Percentiles rank a stretch among this genome's conserved stretches.
Evolutionary conservation across 208 protist species (phyloP).

Genomic region (Wallacemonas sp.): DNA sequence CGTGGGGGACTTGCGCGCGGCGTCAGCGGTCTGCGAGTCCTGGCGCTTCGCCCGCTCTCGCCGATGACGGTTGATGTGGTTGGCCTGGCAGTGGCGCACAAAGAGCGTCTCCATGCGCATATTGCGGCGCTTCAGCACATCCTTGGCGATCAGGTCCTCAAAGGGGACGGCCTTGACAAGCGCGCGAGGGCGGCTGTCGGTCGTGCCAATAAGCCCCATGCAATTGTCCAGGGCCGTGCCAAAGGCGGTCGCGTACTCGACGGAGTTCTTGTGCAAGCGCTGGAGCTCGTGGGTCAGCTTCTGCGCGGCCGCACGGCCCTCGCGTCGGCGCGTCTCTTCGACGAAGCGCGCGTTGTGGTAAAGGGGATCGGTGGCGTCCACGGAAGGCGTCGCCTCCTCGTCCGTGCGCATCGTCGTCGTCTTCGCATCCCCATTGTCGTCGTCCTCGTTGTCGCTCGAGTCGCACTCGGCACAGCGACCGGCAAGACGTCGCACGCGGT

Average conservation of each 20-base stretch:
- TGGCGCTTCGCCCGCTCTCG: neutral
- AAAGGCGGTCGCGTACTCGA: conserved; percentile 28
- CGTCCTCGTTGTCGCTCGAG: neutral
- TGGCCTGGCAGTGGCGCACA: conserved; percentile 10
- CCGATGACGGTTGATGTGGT: conserved; percentile 8
- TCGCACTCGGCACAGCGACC: neutral
- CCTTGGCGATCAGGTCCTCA: conserved; percentile 33
- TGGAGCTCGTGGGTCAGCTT: conserved; percentile 6
- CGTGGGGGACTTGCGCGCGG: too few species aligned
- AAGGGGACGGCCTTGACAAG: conserved; percentile 40
- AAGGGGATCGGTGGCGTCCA: neutral
- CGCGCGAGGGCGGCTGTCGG: conserved; percentile 31
- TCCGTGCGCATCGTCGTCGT: neutral
- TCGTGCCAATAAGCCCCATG: conserved; percentile 24
- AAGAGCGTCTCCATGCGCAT: conserved; percentile 35
- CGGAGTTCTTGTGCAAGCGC: conserved; percentile 29
- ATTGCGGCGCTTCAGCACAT: conserved; percentile 39
- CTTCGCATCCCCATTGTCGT: neutral
- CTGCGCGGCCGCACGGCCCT: conserved; percentile 1
- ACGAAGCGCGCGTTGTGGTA: conserved; percentile 15
- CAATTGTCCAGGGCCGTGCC: conserved; percentile 19
- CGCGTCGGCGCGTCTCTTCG: neutral
- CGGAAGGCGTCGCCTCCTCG: too few species aligned
- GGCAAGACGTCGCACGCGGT: neutral
- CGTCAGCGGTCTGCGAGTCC: too few species aligned